phyloP scores from a whole-genome alignment of 257 asterid species.

The Paulownia fortunei region DNA sequence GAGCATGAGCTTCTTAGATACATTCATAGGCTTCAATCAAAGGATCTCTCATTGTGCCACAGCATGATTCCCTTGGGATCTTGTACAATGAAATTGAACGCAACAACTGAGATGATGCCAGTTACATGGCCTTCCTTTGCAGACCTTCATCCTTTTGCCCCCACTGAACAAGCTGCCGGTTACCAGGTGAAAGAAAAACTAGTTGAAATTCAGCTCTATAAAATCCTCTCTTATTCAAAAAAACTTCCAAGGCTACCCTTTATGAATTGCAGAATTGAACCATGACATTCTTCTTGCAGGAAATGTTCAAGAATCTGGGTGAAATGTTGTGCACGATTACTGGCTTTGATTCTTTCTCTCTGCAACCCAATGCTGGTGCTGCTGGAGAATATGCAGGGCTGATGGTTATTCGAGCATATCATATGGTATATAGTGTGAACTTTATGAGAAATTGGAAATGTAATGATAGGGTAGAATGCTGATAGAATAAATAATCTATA shows the following conservation, averaged over 20 bases:
- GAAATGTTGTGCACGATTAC: slow-evolving; percentile 83
- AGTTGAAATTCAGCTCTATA: background rate
- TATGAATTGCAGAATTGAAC: slow-evolving; percentile 26
- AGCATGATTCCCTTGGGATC: slow-evolving; percentile 97
- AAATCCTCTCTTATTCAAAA: background rate
- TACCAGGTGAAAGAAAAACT: slow-evolving; percentile 58
- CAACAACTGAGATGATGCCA: slow-evolving; percentile 95
- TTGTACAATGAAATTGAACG: slow-evolving; percentile 92
- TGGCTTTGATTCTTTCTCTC: slow-evolving; percentile 89
- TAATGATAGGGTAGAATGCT: background rate
- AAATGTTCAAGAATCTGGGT: slow-evolving; percentile 89
- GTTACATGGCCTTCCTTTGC: slow-evolving; percentile 90
- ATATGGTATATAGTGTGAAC: slow-evolving; percentile 56
- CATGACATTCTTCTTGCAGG: slow-evolving; percentile 50
- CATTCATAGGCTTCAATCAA: slow-evolving; percentile 75
- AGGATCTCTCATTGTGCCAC: slow-evolving; percentile 88
- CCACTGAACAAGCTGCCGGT: slow-evolving; percentile 75
- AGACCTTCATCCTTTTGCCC: slow-evolving; percentile 86
- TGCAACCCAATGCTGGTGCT: slow-evolving; percentile 99
- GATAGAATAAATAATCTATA: background rate
- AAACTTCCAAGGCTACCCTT: background rate
- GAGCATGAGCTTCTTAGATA: slow-evolving; percentile 91
- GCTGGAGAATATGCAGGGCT: slow-evolving; percentile 97
- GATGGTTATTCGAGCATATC: slow-evolving; percentile 98
- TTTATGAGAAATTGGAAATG: background rate